Base-by-base conservation (phyloP, 78 protist genomes). In the Guillardia theta region DNA sequence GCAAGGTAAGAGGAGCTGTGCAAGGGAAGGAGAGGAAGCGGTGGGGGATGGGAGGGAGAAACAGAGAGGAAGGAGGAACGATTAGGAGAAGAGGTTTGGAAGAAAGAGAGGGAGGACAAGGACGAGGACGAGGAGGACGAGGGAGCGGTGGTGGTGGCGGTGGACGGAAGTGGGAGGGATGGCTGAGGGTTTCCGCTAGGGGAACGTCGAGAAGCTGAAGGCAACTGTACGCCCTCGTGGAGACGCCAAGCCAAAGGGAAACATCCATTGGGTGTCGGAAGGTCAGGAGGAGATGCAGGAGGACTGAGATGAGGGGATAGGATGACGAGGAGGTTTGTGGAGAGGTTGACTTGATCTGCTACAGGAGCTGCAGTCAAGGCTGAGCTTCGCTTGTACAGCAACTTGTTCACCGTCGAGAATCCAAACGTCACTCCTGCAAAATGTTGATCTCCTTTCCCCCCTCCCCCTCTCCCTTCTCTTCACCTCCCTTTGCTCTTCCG, bases 301-400 rank as follows among this genome's bases (percentile, higher is more conserved):
- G 58, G 58, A 10, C 58, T 50, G 15, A 15, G 10, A 50, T 50
- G n/a, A n/a, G n/a, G 58, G 30, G 10, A 50, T 50, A 15, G 30
- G 30, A 50, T 50, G 30, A 15, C 58, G 10, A 50, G 10, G 58
- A 10, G 58, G 58, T 50, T 10, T 50, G 58, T 50, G 58, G 30
- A 15, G 58, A 19, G 15, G 58, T 50, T 10, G 15, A 15, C 10
- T 50, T 50, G 58, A 15, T 10, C 58, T 50, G 58, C 58, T 10
- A 15, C 10, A 15, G 58, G 58, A 10, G 15, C 58, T 10, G 58
- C 58, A 15, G 58, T 50, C 30, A 0, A 15, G n/a, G 78, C 87
- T 5, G 95, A 54, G 64, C 62, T 87, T 10, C 93, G 80, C 70
- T 58, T 80, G 37, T 94, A 94, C 88, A 37, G 62, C 27, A 1